Percentiles rank a stretch among this genome's conserved stretches.
phyloP scores from a whole-genome alignment of 768 basidiomycete genomes.

The Phylloporus scabripes region DNA sequence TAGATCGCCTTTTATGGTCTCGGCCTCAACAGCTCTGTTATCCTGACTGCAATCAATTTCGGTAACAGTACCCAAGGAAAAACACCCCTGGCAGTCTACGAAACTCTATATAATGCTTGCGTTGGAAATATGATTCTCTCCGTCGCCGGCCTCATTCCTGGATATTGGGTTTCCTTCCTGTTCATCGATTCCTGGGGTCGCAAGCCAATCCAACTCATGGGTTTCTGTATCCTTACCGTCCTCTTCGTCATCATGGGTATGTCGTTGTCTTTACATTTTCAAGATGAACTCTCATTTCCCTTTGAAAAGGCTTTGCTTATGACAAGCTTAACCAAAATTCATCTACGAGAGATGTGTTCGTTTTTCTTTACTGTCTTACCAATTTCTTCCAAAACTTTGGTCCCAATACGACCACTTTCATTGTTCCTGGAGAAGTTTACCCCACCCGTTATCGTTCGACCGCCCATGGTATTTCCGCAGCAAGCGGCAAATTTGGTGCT shows the following conservation, averaged over 20 bases:
- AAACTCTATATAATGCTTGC: conserved; percentile 56
- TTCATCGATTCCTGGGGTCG: conserved; percentile 77
- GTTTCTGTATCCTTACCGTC: conserved; percentile 61
- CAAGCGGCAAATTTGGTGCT: conserved; percentile 78
- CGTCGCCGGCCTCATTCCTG: conserved; percentile 75
- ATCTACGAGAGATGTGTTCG: conserved; percentile 51
- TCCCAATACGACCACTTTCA: conserved; percentile 74
- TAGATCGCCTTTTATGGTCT: conserved; percentile 88
- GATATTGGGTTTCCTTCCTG: conserved; percentile 54
- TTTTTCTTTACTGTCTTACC: conserved; percentile 81
- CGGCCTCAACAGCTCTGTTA: conserved; percentile 75
- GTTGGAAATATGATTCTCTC: conserved; percentile 76
- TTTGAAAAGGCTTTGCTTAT: conserved; percentile 55
- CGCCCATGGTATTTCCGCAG: conserved; percentile 79
- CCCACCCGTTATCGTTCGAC: conserved; percentile 87
- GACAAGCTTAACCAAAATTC: conserved; percentile 46
- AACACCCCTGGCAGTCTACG: conserved; percentile 41
- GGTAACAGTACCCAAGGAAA: conserved; percentile 38
- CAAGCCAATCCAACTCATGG: conserved; percentile 77
- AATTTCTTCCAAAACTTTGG: conserved; percentile 92
- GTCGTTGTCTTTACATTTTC: conserved; percentile 11
- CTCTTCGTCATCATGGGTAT: conserved; percentile 67
- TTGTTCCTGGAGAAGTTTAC: conserved; percentile 79
- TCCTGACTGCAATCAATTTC: conserved; percentile 65
- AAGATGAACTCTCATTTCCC: conserved; percentile 4